These are phyloP conservation scores for Atractiella rhizophila DNA, from an alignment of 768 basidiomycete genomes.

Conservation along the genomic window DNA sequence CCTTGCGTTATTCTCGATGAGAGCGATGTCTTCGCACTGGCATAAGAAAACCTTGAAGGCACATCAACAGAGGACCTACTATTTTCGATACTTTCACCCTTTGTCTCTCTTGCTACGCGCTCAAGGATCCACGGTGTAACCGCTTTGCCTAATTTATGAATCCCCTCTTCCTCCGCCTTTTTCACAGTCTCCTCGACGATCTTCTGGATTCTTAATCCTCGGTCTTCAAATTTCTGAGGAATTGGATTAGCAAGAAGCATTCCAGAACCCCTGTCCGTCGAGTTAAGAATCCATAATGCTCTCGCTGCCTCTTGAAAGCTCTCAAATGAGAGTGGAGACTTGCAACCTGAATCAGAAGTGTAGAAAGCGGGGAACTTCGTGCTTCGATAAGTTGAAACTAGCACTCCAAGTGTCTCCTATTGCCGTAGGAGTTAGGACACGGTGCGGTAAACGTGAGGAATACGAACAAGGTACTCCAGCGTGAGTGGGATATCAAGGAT, in stretches of 20 bases:
- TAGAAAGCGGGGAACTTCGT: constrained; percentile 85
- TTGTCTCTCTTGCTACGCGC: constrained; percentile 54
- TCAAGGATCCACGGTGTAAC: constrained; percentile 81
- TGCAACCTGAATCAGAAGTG: constrained; percentile 50
- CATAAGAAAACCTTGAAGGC: not conserved
- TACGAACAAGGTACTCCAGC: constrained; percentile 24
- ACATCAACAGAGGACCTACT: constrained; percentile 27
- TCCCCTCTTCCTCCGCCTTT: constrained; percentile 58
- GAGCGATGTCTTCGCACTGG: constrained; percentile 39
- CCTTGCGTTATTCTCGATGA: constrained; percentile 65
- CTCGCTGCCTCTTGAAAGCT: constrained; percentile 42
- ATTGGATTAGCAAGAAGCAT: constrained; percentile 73
- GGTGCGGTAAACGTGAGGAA: not conserved
- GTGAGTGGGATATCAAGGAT: constrained; percentile 70
- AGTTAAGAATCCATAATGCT: constrained; percentile 36
- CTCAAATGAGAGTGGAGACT: constrained; percentile 54
- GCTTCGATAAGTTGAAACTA: constrained; percentile 51
- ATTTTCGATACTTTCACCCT: constrained; percentile 44
- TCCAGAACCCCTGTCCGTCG: constrained; percentile 39
- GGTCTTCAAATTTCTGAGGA: constrained; percentile 42
- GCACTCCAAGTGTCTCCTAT: constrained; percentile 85
- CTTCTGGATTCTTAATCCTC: constrained; percentile 43
- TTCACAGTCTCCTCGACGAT: constrained; percentile 59
- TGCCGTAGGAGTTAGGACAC: not conserved
- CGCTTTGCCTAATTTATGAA: constrained; percentile 59